Evolutionary conservation across 495 filamentous ascomycete genomes (phyloP).

Genomic region (Massariosphaeria phaeospora): DNA sequence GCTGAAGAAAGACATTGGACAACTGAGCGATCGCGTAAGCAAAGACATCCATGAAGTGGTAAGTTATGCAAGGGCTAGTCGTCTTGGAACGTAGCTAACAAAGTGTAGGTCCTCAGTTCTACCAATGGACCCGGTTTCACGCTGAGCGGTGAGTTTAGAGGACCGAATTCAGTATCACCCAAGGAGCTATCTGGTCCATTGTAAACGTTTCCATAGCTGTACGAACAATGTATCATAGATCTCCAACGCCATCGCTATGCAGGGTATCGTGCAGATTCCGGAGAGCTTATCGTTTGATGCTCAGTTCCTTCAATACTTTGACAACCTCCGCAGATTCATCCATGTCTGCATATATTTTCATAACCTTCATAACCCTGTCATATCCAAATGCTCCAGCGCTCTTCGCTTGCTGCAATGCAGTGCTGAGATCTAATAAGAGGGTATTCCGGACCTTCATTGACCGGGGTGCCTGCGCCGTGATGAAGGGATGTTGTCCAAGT

Average conservation of each 20-base stretch:
- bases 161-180: slow-evolving; percentile 52
- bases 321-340: slow-evolving; percentile 66
- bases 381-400: slow-evolving; percentile 51
- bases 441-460: slow-evolving; percentile 64
- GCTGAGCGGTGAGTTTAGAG: slow-evolving; percentile 69
- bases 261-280: slow-evolving; percentile 13
- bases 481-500: slow-evolving; percentile 64
- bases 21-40: slow-evolving; percentile 61
- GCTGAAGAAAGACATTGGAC: slow-evolving; percentile 70
- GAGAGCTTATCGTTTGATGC: too few relatives aligned
- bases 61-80: slow-evolving; percentile 29
- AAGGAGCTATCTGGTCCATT: slow-evolving; percentile 44
- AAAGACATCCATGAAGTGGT: slow-evolving; percentile 91
- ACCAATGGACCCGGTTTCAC: slow-evolving; percentile 81
- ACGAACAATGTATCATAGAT: slow-evolving; percentile 24
- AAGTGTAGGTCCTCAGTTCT: slow-evolving; percentile 70
- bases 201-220: slow-evolving; percentile 40
- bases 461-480: slow-evolving; percentile 53
- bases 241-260: slow-evolving; percentile 37
- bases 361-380: slow-evolving; percentile 58
- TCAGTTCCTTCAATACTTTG: slow-evolving; percentile 59
- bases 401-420: slow-evolving; percentile 68
- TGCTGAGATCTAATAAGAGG: slow-evolving; percentile 74
- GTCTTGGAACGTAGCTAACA: slow-evolving; percentile 8
- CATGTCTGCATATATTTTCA: slow-evolving; percentile 72